These are phyloP conservation scores for Alternaria tenuissima DNA, from an alignment of 2,329 filamentous ascomycete genomes.

Conservation along the genomic window DNA sequence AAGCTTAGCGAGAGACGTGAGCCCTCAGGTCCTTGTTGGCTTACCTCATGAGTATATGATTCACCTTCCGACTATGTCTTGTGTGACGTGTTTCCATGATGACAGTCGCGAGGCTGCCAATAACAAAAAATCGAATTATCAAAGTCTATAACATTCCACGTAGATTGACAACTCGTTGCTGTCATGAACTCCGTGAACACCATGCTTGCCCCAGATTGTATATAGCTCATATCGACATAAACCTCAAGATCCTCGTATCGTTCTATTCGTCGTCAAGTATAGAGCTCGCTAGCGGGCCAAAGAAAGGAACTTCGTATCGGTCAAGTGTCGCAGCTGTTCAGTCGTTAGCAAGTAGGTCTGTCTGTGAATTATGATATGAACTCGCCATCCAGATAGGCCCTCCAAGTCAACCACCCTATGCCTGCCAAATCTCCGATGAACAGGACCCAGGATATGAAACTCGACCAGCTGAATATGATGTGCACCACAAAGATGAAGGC, in stretches of 20 bases:
- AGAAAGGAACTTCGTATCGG: slow-evolving; percentile 85
- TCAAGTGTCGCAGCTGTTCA: slow-evolving; percentile 66
- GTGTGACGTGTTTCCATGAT: too few species aligned
- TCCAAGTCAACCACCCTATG: slow-evolving; percentile 78
- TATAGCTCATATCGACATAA: neutral
- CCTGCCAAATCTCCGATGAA: slow-evolving; percentile 77
- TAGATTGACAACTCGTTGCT: neutral
- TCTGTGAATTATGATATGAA: neutral
- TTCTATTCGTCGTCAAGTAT: slow-evolving; percentile 85
- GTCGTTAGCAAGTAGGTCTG: slow-evolving; percentile 13
- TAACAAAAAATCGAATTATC: neutral
- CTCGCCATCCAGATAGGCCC: slow-evolving; percentile 85
- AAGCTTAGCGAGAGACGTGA: too few species aligned
- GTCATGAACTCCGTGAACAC: slow-evolving; percentile 20
- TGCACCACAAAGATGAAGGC: slow-evolving; percentile 75
- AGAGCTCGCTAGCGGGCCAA: slow-evolving; percentile 84
- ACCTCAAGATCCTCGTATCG: neutral
- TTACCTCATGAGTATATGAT: too few species aligned
- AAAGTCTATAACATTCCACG: neutral
- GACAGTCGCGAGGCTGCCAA: neutral
- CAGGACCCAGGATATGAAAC: slow-evolving; percentile 82
- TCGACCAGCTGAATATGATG: slow-evolving; percentile 85
- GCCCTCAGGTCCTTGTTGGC: too few species aligned
- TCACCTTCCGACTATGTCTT: too few species aligned
- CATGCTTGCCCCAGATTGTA: slow-evolving; percentile 7